Evolutionary conservation across 2,329 filamentous ascomycete species (phyloP), one percentile per base, ranked within the genome.

Genomic region (Coniochaeta prunicola): DNA sequence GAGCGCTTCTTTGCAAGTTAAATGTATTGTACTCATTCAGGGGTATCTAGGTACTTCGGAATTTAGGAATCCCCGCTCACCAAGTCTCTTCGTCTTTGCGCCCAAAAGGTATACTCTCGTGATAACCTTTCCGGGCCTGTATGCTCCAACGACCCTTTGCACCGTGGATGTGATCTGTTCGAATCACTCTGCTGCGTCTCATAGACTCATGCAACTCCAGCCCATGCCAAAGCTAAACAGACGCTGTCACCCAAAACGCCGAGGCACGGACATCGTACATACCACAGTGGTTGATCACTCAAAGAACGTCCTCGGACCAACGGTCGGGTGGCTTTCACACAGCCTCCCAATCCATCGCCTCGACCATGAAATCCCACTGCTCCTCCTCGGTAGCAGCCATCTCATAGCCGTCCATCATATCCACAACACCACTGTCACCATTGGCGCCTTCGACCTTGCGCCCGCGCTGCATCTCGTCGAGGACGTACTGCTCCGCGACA

Each of bases 291-390:
- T 19, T n/a, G n/a, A 40, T 12, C 33, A 36, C 33, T 4, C n/a
- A 21, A 7, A 15, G 7, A 26, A 28, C 21, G 5, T 12, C 28
- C 24, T 48, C 19, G 7, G 19, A 21, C 26, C 4, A n/a, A 26
- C 45, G 26, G 12, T 21, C 6, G 8, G 28, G 6, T 1, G 24
- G 24, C 24, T 50, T 31, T 66, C 59, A 70, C 17, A 70, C 69
- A 8, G 72, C 73, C 66, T 83, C 78, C 81, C 80, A 83, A 60
- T 84, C 81, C 81, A 84, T 85, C 1, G 80, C 81, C 61, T 84
- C 82, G 2, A 81, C 77, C 70, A 85, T 83, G 59, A 83, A 84
- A 28, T 75, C 77, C 80, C 80, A 85, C 59, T 79, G 76, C 9
- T 74, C 73, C 58, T 78, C 75, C 17, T 74, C 68, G 1, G 65